Base-by-base conservation (phyloP, 1,284 basidiomycete genomes). In the Rhodotorula sp. region DNA sequence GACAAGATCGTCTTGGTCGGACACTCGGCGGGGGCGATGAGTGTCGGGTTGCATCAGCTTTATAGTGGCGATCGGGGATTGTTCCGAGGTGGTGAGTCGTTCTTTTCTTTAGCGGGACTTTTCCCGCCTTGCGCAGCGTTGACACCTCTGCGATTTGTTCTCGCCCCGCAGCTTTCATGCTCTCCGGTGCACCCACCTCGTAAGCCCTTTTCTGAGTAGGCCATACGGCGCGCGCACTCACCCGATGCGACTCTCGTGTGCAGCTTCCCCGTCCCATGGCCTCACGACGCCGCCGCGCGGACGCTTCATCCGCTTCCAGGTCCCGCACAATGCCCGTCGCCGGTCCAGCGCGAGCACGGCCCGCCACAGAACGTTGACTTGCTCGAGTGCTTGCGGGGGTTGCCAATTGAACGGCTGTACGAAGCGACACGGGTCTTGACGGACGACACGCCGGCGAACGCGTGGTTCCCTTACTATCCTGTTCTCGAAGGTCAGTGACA, bases 221-320 rank as follows among this genome's bases (percentile, higher is more conserved):
- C n/a, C n/a, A n/a, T n/a, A n/a, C n/a, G n/a, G n/a, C n/a, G n/a
- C n/a, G n/a, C n/a, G n/a, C n/a, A n/a, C n/a, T n/a, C n/a, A n/a
- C n/a, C 33, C 7, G 4, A 45, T 46, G 12, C 26, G 49, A 22
- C n/a, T 12, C 33, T 10, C 45, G 7, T 46, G 2, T n/a, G 20
- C 62, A 74, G 72, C 5, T 75, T 75, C 68, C 74, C 74, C 45
- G 67, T 73, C 14, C 74, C 74, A 14, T 75, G 69, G 67, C 74
- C 74, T 1, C 74, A 75, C 62, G 74, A 75, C 54, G 74, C 71
- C 44, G 54, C 68, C 3, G 71, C 69, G 6, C 66, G 71, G 2
- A 71, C 69, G 1, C 62, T 75, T 7, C 71, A 75, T 49, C 74
- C 74, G 1, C 69, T 75, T 42, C 68, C 70, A 0, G 73, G 68